Base-by-base conservation (phyloP, 1,284 basidiomycete species). In the Grifola frondosa region DNA sequence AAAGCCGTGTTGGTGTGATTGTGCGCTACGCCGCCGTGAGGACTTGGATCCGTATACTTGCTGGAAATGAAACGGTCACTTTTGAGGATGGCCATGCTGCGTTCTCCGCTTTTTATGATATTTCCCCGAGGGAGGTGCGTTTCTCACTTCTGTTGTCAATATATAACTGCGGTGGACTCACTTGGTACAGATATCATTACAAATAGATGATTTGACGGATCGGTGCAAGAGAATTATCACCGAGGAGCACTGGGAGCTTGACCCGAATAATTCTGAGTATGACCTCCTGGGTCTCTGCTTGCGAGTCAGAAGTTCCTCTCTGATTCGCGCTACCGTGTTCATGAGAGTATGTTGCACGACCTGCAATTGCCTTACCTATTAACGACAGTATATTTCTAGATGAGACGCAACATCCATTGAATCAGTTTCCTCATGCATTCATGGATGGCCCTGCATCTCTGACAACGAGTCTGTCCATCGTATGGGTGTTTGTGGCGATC, bases 381-480 rank as follows among this genome's bases (percentile, higher is more conserved):
- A 6, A 17, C 48, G 61, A 52, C 42, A 9, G 17, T 37, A 17
- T 37, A 53, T 9, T 76, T 74, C 51, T 65, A 70, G n/a, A n/a
- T n/a, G n/a, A n/a, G n/a, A n/a, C n/a, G n/a, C n/a, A n/a, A 48
- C 44, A 68, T 23, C 57, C 79, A 10, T 58, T 69, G 38, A 77
- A 80, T 49, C 74, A 77, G 37, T 81, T 83, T 45, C 79, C 82
- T 3, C 81, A 83, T 51, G 58, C 64, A 42, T 79, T 82, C 52
- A 65, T 84, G n/a, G 68, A 64, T 5, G 4, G 68, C 64, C 7
- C 62, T 69, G 52, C 45, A 29, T 31, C 76, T 67, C 43, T 60
- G 9, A 75, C 78, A 0, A 72, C 84, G 35, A 81, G 83, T 0
- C 74, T 86, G 42, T 79, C 79, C 4, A 65, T 84, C 22, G 75